These are phyloP conservation scores for Cnidoscolus chayamansa DNA, from an alignment of 441 rosid genomes.

Conservation along the genomic window DNA sequence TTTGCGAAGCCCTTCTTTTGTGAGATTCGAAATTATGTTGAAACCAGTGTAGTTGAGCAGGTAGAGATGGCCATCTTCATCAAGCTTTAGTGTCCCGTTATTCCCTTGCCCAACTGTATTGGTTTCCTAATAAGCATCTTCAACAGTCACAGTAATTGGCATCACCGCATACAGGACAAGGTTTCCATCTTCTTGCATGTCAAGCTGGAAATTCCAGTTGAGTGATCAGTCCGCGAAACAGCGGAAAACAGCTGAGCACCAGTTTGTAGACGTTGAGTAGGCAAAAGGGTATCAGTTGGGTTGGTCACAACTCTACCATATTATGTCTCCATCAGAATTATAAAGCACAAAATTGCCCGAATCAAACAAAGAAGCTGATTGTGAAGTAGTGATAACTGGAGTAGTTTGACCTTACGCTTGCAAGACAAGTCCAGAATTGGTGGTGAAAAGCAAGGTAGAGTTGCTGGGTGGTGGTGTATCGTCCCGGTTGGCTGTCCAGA, in stretches of 20 bases:
- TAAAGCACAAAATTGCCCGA: conserved; percentile 34
- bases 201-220: conserved; percentile 27
- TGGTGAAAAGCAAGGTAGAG: no score
- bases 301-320: conserved; percentile 31
- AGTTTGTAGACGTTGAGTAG: not conserved
- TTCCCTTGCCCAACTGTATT: not conserved
- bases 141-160: not conserved
- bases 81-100: conserved; percentile 15
- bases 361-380: no score
- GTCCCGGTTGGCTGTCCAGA: no score
- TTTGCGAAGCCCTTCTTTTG: no score
- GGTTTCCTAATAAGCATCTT: conserved; percentile 21
- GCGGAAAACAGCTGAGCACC: conserved; percentile 19
- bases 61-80: conserved; percentile 19
- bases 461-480: no score
- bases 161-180: conserved; percentile 28
- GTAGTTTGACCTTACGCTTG: no score
- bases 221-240: not conserved
- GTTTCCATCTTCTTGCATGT: conserved; percentile 34
- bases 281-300: conserved; percentile 23
- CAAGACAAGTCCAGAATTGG: no score
- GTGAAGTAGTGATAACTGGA: no score
- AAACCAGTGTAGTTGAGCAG: no score
- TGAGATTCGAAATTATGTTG: no score
- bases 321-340: not conserved